Evolutionary conservation across 2,329 filamentous ascomycete species (phyloP), one percentile per base, ranked within the genome.

Genomic region (Aspergillus intermedius): DNA sequence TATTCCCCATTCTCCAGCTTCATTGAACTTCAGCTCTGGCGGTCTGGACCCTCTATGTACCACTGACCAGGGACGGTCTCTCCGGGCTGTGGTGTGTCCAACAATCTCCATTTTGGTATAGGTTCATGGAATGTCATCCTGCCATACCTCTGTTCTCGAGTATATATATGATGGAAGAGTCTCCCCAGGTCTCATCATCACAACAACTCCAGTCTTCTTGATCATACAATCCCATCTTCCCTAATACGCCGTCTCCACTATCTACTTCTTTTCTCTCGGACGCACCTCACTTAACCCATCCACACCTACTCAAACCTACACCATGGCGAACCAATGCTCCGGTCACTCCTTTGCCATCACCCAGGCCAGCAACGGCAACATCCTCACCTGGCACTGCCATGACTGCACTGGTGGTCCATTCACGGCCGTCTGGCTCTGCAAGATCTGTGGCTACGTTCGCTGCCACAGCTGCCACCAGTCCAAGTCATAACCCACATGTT

Each of bases 351-450:
- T 70, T 49, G 62, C 59, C 47, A 69, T 71, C 47, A 57, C 70
- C 32, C 69, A 72, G 53, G 60, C 64, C 9, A 67, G 65, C 42
- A 71, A 72, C 52, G 69, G 69, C 41, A 71, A 69, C 47, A 71
- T 71, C 50, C 58, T 72, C 47, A 67, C 66, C 44, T 72, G 69
- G 69, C 64, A 66, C n/a, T 72, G 69, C 55, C 70, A 66, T 4
- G 65, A 69, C 53, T 72, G 69, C 60, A 71, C 68, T 55, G 61
- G 62, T 37, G 69, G 69, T 19, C 69, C 69, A 32, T 70, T 65
- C 48, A 57, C 67, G 40, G 69, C 69, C 21, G 70, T 72, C 54
- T 72, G 69, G 69, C 68, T 62, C 21, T 72, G 69, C 63, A 71
- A 71, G 59, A 60, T 68, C 49, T 72, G 69, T 60, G 64, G 65